Conservation (phyloP, 306 rosid species). For the Vigna hirtella region DNA sequence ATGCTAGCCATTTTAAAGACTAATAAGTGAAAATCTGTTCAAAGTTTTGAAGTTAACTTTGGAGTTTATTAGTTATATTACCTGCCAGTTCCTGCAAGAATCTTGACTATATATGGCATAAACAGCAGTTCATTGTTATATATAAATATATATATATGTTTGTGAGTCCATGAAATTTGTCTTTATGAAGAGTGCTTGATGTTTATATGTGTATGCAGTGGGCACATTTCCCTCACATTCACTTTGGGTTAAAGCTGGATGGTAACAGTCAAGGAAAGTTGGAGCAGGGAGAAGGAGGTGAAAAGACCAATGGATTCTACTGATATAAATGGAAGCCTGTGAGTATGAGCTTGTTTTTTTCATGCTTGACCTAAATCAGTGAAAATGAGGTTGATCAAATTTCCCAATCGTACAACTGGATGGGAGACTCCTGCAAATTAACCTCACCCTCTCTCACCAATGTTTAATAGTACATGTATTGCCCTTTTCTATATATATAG, state of each 20-base stretch:
- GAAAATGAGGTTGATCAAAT: slow-evolving; percentile 56
- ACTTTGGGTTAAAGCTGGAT: slow-evolving; percentile 84
- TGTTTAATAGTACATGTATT: slow-evolving; percentile 42
- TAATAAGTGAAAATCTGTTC: background rate
- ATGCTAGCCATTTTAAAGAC: background rate
- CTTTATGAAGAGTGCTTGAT: background rate
- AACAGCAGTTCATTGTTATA: background rate
- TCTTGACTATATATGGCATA: slow-evolving; percentile 18
- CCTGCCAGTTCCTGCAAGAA: background rate
- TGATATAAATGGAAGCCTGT: slow-evolving; percentile 51
- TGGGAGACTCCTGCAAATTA: slow-evolving; percentile 45
- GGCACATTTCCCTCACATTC: slow-evolving; percentile 99
- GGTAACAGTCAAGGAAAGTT: slow-evolving; percentile 70
- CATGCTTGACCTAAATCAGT: slow-evolving; percentile 50
- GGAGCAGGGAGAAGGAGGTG: slow-evolving; percentile 67
- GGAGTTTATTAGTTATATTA: background rate
- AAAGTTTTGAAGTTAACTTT: background rate
- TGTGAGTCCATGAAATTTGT: background rate
- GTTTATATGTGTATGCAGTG: slow-evolving; percentile 64
- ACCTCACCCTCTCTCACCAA: slow-evolving; percentile 48
- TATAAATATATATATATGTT: background rate
- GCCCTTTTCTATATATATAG: slow-evolving; percentile 27
- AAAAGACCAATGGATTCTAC: slow-evolving; percentile 70
- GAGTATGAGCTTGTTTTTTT: slow-evolving; percentile 47
- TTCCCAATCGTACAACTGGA: slow-evolving; percentile 51